phyloP scores from a whole-genome alignment of 2,329 filamentous ascomycete species.

The Alternaria solani region DNA sequence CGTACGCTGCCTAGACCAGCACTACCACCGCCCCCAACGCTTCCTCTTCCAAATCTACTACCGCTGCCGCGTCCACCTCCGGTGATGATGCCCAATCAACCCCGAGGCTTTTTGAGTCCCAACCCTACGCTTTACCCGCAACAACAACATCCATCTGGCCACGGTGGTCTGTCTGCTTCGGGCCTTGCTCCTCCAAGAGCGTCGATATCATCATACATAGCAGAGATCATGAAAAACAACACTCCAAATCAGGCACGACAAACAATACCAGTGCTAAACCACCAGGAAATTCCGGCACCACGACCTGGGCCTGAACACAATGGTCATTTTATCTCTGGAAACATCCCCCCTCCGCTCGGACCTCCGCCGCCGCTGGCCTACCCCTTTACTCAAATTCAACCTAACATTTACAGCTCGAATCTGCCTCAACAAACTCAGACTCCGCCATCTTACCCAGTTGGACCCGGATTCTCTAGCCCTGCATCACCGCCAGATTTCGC shows the following conservation, averaged over 20 bases:
- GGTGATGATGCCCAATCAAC: not conserved
- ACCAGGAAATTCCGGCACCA: conserved; percentile 9
- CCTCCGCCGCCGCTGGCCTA: not conserved
- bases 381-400: not conserved
- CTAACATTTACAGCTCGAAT: not conserved
- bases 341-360: not conserved
- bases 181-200: not conserved
- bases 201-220: conserved; percentile 5
- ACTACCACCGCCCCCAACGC: not conserved
- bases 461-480: not conserved
- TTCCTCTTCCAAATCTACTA: conserved; percentile 1
- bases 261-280: conserved; percentile 15
- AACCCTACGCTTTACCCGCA: not conserved
- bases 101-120: not conserved
- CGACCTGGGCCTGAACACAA: not conserved
- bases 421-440: not conserved
- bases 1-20: not conserved
- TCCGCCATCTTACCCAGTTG: not conserved
- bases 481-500: conserved; percentile 1
- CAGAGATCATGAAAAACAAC: conserved; percentile 21
- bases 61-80: not conserved
- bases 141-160: not conserved
- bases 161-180: not conserved
- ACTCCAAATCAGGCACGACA: conserved; percentile 13
- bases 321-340: not conserved